Evolutionary conservation across 2,329 filamentous ascomycete species (phyloP).

Genomic region (Knufia fluminis): DNA sequence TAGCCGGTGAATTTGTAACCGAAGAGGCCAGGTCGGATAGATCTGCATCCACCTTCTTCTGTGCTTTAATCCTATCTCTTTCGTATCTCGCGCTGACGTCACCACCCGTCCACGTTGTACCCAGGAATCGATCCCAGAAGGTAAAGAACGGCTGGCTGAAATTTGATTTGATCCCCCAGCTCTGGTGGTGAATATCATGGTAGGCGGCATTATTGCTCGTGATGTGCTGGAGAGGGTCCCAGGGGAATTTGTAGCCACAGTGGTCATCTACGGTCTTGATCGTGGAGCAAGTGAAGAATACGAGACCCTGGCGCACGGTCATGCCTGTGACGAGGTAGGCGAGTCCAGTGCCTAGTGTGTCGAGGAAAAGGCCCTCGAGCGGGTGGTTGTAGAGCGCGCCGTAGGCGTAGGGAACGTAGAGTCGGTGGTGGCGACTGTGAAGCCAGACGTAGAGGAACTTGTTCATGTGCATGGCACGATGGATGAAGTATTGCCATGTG

Average conservation of each 20-base stretch:
- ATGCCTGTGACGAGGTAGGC: conserved; percentile 74
- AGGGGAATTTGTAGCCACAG: conserved; percentile 91
- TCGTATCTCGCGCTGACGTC: conserved; percentile 53
- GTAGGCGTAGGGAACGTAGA: conserved; percentile 96
- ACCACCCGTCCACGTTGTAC: conserved; percentile 72
- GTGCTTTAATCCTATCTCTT: conserved; percentile 45
- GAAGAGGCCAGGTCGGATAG: conserved; percentile 25
- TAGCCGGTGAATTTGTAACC: conserved; percentile 22
- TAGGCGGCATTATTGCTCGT: conserved; percentile 94
- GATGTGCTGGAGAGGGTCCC: conserved; percentile 84
- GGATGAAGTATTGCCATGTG: conserved; percentile 97
- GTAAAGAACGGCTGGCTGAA: conserved; percentile 59
- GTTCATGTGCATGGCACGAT: conserved; percentile 95
- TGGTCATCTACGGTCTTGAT: conserved; percentile 98
- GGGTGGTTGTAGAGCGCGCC: conserved; percentile 96
- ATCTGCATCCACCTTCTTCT: conserved; percentile 48
- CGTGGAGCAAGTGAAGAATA: conserved; percentile 79
- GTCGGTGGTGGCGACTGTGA: conserved; percentile 89
- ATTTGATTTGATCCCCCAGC: conserved; percentile 83
- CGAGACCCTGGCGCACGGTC: conserved; percentile 77
- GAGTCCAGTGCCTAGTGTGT: conserved; percentile 77
- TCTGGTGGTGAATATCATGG: conserved; percentile 97
- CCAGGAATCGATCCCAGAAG: conserved; percentile 78
- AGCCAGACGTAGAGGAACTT: conserved; percentile 79
- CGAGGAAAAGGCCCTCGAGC: conserved; percentile 84